Evolutionary conservation across 805 yeast genomes (phyloP).

Genomic region (Saccharomycopsis sp.): DNA sequence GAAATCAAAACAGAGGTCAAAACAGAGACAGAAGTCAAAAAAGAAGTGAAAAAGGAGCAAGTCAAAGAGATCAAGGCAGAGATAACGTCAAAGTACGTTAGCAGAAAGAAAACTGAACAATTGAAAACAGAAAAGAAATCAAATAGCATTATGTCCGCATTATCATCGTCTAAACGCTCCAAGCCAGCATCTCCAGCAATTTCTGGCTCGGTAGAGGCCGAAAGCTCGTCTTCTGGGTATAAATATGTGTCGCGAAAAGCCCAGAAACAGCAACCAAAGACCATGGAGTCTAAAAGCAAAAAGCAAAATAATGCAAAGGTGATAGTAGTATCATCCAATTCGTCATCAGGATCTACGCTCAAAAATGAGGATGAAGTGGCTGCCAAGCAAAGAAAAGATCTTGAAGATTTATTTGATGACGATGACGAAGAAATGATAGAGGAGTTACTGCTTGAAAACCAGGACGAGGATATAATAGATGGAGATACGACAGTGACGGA

Average conservation of each 20-base stretch:
- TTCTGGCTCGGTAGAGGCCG: not conserved
- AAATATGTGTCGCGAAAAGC: slow-evolving; percentile 12
- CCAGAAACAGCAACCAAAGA: not conserved
- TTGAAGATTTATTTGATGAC: slow-evolving; percentile 21
- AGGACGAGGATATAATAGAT: slow-evolving; percentile 3
- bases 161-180: not conserved
- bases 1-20: not conserved
- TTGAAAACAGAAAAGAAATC: slow-evolving; percentile 8
- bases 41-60: not conserved
- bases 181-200: not conserved
- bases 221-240: slow-evolving; percentile 4
- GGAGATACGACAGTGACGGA: slow-evolving; percentile 25
- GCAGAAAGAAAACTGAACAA: slow-evolving; percentile 12
- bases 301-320: slow-evolving; percentile 13
- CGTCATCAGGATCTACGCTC: slow-evolving; percentile 18
- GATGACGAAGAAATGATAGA: slow-evolving; percentile 16
- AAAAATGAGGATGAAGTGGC: slow-evolving; percentile 16
- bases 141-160: not conserved
- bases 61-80: slow-evolving; percentile 22
- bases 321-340: slow-evolving; percentile 12
- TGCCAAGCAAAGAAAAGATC: slow-evolving; percentile 17
- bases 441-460: slow-evolving; percentile 4
- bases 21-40: not conserved
- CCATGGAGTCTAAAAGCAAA: slow-evolving; percentile 1
- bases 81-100: slow-evolving; percentile 13